Base-by-base conservation (phyloP, 2,329 filamentous ascomycete genomes). In the Chaetomium globosum region DNA sequence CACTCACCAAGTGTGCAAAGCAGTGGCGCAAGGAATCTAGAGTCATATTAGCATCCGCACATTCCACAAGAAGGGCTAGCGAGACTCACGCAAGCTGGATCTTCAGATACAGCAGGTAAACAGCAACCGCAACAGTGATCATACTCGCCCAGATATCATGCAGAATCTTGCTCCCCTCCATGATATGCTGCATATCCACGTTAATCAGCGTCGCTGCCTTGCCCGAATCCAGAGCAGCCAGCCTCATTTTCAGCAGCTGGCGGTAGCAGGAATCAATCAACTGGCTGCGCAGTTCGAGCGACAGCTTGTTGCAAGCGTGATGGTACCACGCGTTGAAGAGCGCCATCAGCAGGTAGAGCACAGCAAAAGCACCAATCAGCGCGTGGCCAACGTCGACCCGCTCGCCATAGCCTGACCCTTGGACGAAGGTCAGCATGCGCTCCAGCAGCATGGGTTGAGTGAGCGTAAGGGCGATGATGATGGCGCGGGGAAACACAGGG, bases 181-280 rank as follows among this genome's bases (percentile, higher is more conserved):
- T 65, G 30, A 65, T 65, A 53, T 65, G 63, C 43, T 65, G 63
- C 63, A 65, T 65, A 36, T 65, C 63, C 39, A 65, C 57, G 36
- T 65, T 65, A 31, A 65, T 65, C 6, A 65, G 52, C 9, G 63
- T 65, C 9, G 63, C 57, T 2, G 63, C 63, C 19, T 65, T 65
- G 2, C 63, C 63, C 10, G 63, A 49, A 46, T 65, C 58, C 21
- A 65, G 31, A 1, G 63, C 63, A 46, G 58, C 58, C 39, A 61
- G 30, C 10, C 63, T 54, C 28, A 65, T 53, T 43, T 61, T 61
- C 51, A 65, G 16, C 51, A 65, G 21, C 39, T 65, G 58, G 12
- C 63, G 63, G 39, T 65, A 65, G 36, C 57, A 61, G 10, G 57
- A 51, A 12, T 65, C 63, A 23, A 65, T 48, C 52, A 65, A 23